Base-by-base conservation (phyloP, 805 yeast species). In the Grigorovia humatica region DNA sequence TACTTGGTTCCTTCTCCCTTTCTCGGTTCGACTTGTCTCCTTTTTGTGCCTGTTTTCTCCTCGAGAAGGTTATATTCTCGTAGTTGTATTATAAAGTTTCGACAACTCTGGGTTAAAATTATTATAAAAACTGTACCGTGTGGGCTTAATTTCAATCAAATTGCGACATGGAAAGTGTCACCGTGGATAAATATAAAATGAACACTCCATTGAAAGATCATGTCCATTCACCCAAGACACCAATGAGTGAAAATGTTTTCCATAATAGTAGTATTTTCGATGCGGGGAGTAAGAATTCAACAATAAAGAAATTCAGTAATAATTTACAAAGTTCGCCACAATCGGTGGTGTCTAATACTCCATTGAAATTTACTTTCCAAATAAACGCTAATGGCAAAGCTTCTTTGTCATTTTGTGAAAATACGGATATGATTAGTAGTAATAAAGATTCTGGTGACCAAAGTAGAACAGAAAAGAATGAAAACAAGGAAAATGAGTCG, bases 311-410 rank as follows among this genome's bases (percentile, higher is more conserved):
- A 11, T 38, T 38, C 27, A 23, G 27, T 7, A 43, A 42, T 15
- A 29, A 40, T 20, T 20, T 49, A 12, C 18, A 44, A 15, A 49
- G 51, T 44, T 47, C 53, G 4, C 52, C 56, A 1, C 48, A 44
- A n/a, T 46, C 51, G 2, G 43, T 50, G 9, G 23, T 38, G 15
- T 13, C 8, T 12, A 19, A 18, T n/a, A 49, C 50, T 15, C 55
- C 57, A 9, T 15, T 55, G n/a, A 64, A 59, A 41, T 57, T 67
- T 18, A 58, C 64, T 2, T 53, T 67, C 38, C 61, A 60, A 29
- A 56, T 67, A 27, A 67, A 66, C 15, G 55, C 62, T 19, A 59
- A 65, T 47, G 70, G 70, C n/a, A 67, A 64, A 45, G 71, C 71
- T 7, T 50, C 61, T 12, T 38, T 38, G 17, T 8, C 42, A 38